Base-by-base conservation (phyloP, 352 stramenopile genomes). In the Pythium plurisporium region DNA sequence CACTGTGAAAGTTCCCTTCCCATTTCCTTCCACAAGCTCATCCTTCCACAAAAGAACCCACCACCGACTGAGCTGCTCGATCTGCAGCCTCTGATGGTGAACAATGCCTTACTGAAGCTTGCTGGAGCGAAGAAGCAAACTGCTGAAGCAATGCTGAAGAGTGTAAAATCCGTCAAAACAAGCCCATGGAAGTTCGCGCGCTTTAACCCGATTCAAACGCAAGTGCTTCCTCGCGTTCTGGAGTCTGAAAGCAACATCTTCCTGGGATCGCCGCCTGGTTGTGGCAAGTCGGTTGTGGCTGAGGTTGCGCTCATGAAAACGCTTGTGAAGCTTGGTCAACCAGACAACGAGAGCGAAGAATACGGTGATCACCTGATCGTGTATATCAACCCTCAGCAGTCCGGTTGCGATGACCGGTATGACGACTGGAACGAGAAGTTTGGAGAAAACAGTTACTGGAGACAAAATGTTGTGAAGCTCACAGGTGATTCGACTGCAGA, bases 201-300 rank as follows among this genome's bases (percentile, higher is more conserved):
- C 49, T 98, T 99, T 69, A 99, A 99, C 64, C 94, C 97, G 12
- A 98, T 99, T 46, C 98, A 99, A 78, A 99, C 98, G 25, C 98
- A 99, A 65, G 76, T 96, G 20, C 93, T 99, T 30, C 89, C 95
- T 36, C 94, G 97, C 42, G 74, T 99, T 17, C 87, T 98, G 51
- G 96, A 99, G 65, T 97, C 85, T 0, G 89, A 98, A 34, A 87
- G 82, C 34, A 99, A 98, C 56, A 78, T 96, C 42, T 82, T 99
- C 20, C 73, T 99, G 34, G 97, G 93, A 31, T 96, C 96, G 9
- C 95, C 96, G 15, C 89, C 94, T 23, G 97, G 96, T 34, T 97
- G 88, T 44, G 97, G 97, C 33, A 99, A 99, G 72, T 91, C 76
- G 2, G 82, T 97, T 26, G 87, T 97, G 43, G 95, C 88, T 14